phyloP scores from a whole-genome alignment of 169 alveolate species.

The Eimeria necatrix region DNA sequence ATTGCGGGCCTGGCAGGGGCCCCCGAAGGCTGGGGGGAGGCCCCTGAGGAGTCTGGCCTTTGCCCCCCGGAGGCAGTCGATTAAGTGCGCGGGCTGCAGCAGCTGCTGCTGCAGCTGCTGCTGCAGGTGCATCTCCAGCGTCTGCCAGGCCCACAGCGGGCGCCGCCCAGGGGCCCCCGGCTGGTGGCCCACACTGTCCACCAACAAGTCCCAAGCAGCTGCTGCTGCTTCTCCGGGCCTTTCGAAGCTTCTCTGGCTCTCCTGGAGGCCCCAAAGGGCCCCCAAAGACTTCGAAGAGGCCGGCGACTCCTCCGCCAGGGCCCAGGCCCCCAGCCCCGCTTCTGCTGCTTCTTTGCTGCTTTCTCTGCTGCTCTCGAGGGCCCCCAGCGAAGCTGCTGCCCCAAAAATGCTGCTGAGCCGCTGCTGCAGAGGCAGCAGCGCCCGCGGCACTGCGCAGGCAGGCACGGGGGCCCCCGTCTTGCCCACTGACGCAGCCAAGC shows the following conservation, averaged over 20 bases:
- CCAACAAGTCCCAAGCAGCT: background rate
- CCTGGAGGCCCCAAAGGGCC: background rate
- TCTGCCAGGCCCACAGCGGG: background rate
- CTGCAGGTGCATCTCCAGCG: background rate
- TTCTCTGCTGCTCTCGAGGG: background rate
- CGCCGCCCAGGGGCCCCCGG: background rate
- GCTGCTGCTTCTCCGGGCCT: background rate
- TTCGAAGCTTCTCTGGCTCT: background rate
- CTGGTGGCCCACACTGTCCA: background rate
- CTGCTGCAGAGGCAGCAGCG: background rate
- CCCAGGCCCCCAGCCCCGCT: background rate
- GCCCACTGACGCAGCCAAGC: background rate
- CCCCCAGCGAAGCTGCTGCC: background rate
- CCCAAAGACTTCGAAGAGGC: background rate
- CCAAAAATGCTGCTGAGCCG: background rate
- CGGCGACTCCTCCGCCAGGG: too few species aligned
- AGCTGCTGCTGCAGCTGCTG: conserved; percentile 39
- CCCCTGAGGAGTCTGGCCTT: background rate
- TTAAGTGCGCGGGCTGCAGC: too few species aligned
- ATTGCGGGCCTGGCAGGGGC: background rate
- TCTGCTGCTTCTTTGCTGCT: background rate
- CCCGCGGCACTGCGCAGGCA: background rate
- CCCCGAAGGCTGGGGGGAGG: conserved; percentile 37
- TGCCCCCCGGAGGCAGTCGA: too few species aligned
- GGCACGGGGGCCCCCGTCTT: background rate